Evolutionary conservation across 208 protist species (phyloP).

Genomic region (Trypanosoma grayi): DNA sequence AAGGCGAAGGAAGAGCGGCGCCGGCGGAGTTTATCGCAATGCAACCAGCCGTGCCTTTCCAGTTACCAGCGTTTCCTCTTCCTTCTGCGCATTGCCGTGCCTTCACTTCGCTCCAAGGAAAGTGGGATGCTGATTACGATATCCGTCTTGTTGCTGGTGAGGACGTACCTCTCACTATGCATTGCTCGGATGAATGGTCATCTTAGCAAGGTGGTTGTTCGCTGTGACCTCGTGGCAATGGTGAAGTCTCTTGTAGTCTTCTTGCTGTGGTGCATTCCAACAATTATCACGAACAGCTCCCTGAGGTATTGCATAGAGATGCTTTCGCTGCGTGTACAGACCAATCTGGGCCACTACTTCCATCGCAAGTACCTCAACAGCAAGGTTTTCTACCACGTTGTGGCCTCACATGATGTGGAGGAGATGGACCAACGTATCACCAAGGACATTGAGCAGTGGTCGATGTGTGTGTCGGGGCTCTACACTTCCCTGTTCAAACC

Average conservation of each 20-base stretch:
- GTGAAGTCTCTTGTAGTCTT: constrained; percentile 30
- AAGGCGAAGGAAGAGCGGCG: neutral
- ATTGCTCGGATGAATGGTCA: constrained; percentile 32
- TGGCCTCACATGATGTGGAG: constrained; percentile 39
- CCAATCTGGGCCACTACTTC: constrained; percentile 63
- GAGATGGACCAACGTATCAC: constrained; percentile 71
- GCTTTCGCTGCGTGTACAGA: constrained; percentile 54
- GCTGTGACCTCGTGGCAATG: constrained; percentile 30
- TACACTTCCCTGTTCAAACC: constrained; percentile 52
- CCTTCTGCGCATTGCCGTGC: constrained; percentile 53
- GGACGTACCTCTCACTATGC: constrained; percentile 41
- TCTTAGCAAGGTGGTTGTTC: constrained; percentile 31
- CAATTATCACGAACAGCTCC: constrained; percentile 47
- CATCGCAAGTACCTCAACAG: constrained; percentile 51
- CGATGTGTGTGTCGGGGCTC: constrained; percentile 25
- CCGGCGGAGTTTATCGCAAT: neutral
- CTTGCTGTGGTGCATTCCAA: constrained; percentile 40
- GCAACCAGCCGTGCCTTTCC: neutral
- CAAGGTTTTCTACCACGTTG: constrained; percentile 68
- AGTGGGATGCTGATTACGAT: constrained; percentile 30
- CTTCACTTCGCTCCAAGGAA: constrained; percentile 35
- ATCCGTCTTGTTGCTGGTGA: constrained; percentile 38
- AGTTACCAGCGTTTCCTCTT: constrained; percentile 16
- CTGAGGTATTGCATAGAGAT: constrained; percentile 52
- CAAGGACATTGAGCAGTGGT: constrained; percentile 52